Conservation (phyloP, 148 eudicot genomes). For the Amaranthus palmeri region DNA sequence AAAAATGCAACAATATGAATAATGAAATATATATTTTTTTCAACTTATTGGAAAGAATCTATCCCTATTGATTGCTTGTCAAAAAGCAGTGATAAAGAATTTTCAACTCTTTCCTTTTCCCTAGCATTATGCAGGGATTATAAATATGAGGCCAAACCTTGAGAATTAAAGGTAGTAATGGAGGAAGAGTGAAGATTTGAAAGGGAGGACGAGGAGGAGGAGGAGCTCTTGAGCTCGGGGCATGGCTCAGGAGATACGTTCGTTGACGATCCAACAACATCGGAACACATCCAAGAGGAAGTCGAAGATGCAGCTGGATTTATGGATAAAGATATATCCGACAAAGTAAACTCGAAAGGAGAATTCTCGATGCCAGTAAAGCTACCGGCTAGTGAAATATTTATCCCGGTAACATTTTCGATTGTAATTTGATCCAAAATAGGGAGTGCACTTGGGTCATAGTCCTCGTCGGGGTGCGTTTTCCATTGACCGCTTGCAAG, state of each 20-base stretch:
- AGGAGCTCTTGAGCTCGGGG: slow-evolving; percentile 29
- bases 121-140: slow-evolving; percentile 18
- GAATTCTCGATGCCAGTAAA: slow-evolving; percentile 41
- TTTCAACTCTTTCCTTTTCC: background rate
- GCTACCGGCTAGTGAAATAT: slow-evolving; percentile 38
- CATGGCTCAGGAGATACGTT: slow-evolving; percentile 43
- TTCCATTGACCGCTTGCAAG: slow-evolving; percentile 37
- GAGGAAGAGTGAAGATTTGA: slow-evolving; percentile 16
- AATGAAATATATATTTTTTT: slow-evolving; percentile 25
- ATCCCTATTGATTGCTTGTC: slow-evolving; percentile 20
- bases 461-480: slow-evolving; percentile 42
- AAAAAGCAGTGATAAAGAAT: slow-evolving; percentile 2
- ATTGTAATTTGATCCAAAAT: slow-evolving; percentile 32
- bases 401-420: slow-evolving; percentile 29
- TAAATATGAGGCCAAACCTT: slow-evolving; percentile 25
- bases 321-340: slow-evolving; percentile 33
- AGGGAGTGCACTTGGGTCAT: slow-evolving; percentile 35
- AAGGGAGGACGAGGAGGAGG: background rate
- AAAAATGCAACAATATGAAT: slow-evolving; percentile 30
- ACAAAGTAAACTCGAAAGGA: slow-evolving; percentile 36
- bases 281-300: slow-evolving; percentile 41
- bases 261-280: slow-evolving; percentile 40
- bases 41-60: slow-evolving; percentile 42
- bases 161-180: slow-evolving; percentile 24
- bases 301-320: slow-evolving; percentile 17